phyloP scores from a whole-genome alignment of 768 basidiomycete genomes.

The Amanita phalloides region DNA sequence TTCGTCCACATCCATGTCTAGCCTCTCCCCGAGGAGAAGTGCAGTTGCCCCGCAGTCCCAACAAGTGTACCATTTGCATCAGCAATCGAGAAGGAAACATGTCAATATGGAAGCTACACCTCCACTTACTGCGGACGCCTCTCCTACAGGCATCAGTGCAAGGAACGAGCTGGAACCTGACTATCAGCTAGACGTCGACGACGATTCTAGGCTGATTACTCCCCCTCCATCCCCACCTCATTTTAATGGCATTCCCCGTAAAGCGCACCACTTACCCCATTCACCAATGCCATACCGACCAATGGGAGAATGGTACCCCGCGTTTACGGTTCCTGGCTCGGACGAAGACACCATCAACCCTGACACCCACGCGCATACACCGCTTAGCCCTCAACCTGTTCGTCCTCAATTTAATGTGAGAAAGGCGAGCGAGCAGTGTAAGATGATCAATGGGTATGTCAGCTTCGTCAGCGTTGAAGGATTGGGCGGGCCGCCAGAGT shows the following conservation, averaged over 20 bases:
- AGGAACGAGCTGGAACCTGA: slow-evolving; percentile 5
- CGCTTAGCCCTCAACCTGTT: neutral
- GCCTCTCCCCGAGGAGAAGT: neutral
- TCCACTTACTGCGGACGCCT: slow-evolving; percentile 5
- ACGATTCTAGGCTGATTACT: slow-evolving; percentile 5
- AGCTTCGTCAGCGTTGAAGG: slow-evolving; percentile 15
- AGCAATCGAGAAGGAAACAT: neutral
- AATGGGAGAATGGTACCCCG: slow-evolving; percentile 2
- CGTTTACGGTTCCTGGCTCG: neutral
- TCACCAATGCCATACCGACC: slow-evolving; percentile 1
- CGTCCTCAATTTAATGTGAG: slow-evolving; percentile 12
- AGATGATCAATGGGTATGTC: slow-evolving; percentile 16
- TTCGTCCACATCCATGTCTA: neutral
- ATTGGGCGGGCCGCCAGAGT: slow-evolving; percentile 13
- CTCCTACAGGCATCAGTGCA: slow-evolving; percentile 1
- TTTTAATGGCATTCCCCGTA: neutral
- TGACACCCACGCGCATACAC: neutral
- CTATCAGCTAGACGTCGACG: slow-evolving; percentile 1
- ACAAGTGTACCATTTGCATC: neutral
- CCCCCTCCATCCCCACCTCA: neutral
- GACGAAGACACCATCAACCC: neutral
- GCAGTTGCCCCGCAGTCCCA: neutral
- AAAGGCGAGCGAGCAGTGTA: slow-evolving; percentile 13
- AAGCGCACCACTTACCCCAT: slow-evolving; percentile 1
- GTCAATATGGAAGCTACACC: neutral